Evolutionary conservation across 2,329 filamentous ascomycete species (phyloP).

Genomic region (Aspergillus pseudotamarii): DNA sequence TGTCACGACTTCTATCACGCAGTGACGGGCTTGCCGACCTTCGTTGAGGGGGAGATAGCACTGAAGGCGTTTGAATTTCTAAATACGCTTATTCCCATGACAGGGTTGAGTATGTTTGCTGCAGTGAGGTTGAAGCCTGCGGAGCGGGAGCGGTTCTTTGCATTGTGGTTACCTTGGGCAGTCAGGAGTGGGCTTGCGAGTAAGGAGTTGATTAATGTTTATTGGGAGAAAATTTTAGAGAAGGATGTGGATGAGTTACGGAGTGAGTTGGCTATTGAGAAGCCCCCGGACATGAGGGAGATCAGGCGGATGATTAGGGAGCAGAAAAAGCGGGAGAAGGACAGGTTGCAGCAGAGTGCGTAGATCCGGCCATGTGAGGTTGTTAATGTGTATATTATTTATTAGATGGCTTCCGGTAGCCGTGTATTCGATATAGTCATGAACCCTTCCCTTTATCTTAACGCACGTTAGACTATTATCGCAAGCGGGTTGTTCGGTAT

Average conservation of each 20-base stretch:
- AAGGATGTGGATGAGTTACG: slow-evolving; percentile 79
- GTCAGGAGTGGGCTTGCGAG: slow-evolving; percentile 75
- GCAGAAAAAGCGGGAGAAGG: slow-evolving; percentile 68
- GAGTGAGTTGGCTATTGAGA: slow-evolving; percentile 76
- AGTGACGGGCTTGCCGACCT: slow-evolving; percentile 83
- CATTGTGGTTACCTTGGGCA: slow-evolving; percentile 79
- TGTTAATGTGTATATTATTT: slow-evolving; percentile 15
- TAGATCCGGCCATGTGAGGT: background rate
- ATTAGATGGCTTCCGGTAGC: background rate
- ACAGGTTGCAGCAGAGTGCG: slow-evolving; percentile 35
- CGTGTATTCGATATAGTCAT: background rate
- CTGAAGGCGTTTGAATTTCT: slow-evolving; percentile 97
- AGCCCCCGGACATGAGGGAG: slow-evolving; percentile 80
- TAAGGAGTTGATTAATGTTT: slow-evolving; percentile 89
- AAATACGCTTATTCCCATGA: slow-evolving; percentile 94
- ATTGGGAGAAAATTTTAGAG: slow-evolving; percentile 94
- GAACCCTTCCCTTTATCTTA: background rate
- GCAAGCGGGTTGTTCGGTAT: background rate
- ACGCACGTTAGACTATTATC: background rate
- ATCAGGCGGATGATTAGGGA: slow-evolving; percentile 72
- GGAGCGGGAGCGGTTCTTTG: slow-evolving; percentile 68
- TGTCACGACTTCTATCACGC: slow-evolving; percentile 98
- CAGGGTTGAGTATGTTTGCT: slow-evolving; percentile 80
- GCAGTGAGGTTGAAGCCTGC: slow-evolving; percentile 64
- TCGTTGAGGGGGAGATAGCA: slow-evolving; percentile 96